These are phyloP conservation scores for Kwoniella heveanensis DNA, from an alignment of 768 basidiomycete genomes.

Conservation along the genomic window DNA sequence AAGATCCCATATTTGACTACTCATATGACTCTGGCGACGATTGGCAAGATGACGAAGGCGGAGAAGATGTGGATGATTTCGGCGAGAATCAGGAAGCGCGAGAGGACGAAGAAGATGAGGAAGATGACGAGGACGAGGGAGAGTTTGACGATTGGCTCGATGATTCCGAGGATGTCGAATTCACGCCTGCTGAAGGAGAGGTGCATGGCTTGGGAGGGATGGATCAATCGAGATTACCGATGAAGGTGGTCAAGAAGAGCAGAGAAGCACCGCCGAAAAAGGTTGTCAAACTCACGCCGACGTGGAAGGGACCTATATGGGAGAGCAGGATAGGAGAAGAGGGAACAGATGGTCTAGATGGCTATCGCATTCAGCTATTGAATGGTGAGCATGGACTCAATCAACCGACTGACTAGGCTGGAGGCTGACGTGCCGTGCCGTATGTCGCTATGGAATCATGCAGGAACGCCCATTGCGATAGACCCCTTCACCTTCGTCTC, in stretches of 20 bases:
- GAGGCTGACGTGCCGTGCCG: background rate
- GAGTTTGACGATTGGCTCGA: slow-evolving; percentile 79
- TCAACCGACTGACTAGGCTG: background rate
- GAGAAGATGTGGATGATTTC: slow-evolving; percentile 59
- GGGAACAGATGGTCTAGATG: slow-evolving; percentile 69
- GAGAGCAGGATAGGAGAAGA: slow-evolving; percentile 70
- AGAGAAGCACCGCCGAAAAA: slow-evolving; percentile 61
- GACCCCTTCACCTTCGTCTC: slow-evolving; percentile 52
- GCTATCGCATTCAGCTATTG: slow-evolving; percentile 76
- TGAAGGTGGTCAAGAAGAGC: slow-evolving; percentile 45
- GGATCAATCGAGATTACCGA: slow-evolving; percentile 26
- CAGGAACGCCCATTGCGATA: slow-evolving; percentile 48
- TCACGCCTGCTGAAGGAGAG: slow-evolving; percentile 41
- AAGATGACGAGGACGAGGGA: slow-evolving; percentile 65
- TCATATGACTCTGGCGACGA: slow-evolving; percentile 92
- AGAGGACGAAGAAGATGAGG: slow-evolving; percentile 59
- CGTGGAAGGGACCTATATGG: slow-evolving; percentile 79
- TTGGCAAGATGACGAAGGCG: slow-evolving; percentile 84
- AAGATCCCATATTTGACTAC: slow-evolving; percentile 82
- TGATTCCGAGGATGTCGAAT: slow-evolving; percentile 67
- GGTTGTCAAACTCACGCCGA: slow-evolving; percentile 76
- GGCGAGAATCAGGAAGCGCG: slow-evolving; percentile 67
- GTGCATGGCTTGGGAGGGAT: background rate
- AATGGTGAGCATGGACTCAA: slow-evolving; percentile 65
- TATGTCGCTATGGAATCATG: too few relatives aligned